Evolutionary conservation across 1,284 basidiomycete species (phyloP), one percentile per base, ranked within the genome.

Genomic region (Takashimella tepidaria): DNA sequence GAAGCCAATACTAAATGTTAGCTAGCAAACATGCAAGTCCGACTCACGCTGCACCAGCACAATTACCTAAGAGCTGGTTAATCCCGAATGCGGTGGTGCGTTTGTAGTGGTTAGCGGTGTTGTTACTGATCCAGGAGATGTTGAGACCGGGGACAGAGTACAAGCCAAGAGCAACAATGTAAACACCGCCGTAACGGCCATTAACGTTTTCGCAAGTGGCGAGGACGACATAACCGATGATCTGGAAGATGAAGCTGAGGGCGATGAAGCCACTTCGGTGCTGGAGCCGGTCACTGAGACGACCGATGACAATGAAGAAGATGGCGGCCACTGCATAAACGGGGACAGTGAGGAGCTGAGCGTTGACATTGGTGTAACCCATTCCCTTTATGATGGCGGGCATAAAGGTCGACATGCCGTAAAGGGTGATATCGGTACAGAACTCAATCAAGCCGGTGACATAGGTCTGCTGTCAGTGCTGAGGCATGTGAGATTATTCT

Each of bases 301-400:
- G 31, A 37, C 53, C 47, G n/a, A 41, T 51, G 3, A 20, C 5
- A n/a, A 58, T 46, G 5, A 49, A 48, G 54, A 59, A 56, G 21
- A 59, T 13, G 45, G 57, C 57, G 16, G 61, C 61, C 16, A 54
- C 47, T 11, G 41, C 23, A 54, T 65, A 62, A 16, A 60, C 26
- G n/a, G 64, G 64, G 21, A 64, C 54, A 1, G 60, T 62, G 41
- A 66, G 49, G 12, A 66, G 52, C 52, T 66, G 64, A 6, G 64
- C 64, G 16, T 57, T 56, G 5, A 51, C 59, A 6, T 62, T 60
- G 22, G 49, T 45, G 62, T 59, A 64, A 10, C 66, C 66, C 44
- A 68, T 52, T 51, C 60, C 54, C 2, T 50, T 54, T n/a, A 65
- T 24, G 41, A 64, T 61, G 2, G 58, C 45, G 1, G 65, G 62